Evolutionary conservation across 2,329 filamentous ascomycete genomes (phyloP).

Genomic region (Aspergillus fijiensis): DNA sequence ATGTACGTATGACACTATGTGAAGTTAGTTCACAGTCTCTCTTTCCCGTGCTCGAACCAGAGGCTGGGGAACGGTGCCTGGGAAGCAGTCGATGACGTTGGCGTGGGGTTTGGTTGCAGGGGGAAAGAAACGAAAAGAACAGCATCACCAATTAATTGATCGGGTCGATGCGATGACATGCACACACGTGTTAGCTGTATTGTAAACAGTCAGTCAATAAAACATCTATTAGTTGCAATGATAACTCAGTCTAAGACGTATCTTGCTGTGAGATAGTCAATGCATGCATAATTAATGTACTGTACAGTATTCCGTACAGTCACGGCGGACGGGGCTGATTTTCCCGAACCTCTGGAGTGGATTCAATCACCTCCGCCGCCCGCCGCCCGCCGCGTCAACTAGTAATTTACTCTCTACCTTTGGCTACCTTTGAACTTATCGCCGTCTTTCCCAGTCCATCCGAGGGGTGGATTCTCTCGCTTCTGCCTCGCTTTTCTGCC

Average conservation of each 20-base stretch:
- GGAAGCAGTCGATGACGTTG: conserved; percentile 9
- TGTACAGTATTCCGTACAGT: too few species aligned
- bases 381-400: conserved; percentile 10
- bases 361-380: neutral
- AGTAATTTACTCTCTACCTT: too few species aligned
- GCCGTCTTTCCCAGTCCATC: conserved; percentile 3
- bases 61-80: neutral
- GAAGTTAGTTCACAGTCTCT: neutral
- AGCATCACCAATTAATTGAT: too few species aligned
- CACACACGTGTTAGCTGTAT: neutral
- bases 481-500: conserved; percentile 8
- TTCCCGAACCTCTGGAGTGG: conserved; percentile 15
- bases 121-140: neutral
- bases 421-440: conserved; percentile 1
- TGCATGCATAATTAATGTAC: neutral
- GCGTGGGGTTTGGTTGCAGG: conserved; percentile 7
- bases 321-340: conserved; percentile 12
- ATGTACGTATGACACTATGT: neutral
- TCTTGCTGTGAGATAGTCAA: neutral
- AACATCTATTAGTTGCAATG: neutral
- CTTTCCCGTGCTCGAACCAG: neutral
- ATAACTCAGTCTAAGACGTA: too few species aligned
- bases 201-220: neutral
- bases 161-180: neutral
- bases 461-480: conserved; percentile 3